Evolutionary conservation across 1,284 basidiomycete species (phyloP), one percentile per base, ranked within the genome.

Genomic region (Moniliophthora roreri): DNA sequence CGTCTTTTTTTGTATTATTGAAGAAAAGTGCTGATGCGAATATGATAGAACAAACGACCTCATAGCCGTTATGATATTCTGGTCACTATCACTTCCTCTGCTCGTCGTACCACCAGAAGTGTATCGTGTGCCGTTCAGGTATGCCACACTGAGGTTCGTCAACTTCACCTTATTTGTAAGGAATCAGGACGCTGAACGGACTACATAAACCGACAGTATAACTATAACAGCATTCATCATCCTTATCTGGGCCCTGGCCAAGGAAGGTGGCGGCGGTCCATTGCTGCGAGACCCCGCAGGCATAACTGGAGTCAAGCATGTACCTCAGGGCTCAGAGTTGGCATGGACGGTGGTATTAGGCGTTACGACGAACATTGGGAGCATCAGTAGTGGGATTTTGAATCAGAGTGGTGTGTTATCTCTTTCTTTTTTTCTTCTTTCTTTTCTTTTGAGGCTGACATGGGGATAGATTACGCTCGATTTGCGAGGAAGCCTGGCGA

Each of bases 221-320:
- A 66, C 63, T 9, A 60, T 66, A 21, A 61, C 68, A 1, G 66
- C 67, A 1, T 60, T 69, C 44, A 48, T 61, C 2, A 60, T 69
- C 26, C 69, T 71, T 54, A 67, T 69, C 24, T 71, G 69, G 69
- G 67, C 67, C 20, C 44, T 71, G 3, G 63, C 49, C 2, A 71
- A 69, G 57, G 63, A 69, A 60, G 68, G 69, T 2, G 62, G 67
- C 45, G 58, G 55, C 4, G 68, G 69, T 0, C 68, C 68, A 1
- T 58, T 69, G 3, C 68, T 62, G 56, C 60, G 47, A 16, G 55
- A 68, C 37, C 67, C 69, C 1, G 67, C 68, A 49, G 63, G 54
- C 1, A 55, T 67, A 3, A 67, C 65, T 38, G 62, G 66, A 3
- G 52, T 64, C 6, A 62, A 57, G 3, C 56, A 57, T 20, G 60